phyloP scores from a whole-genome alignment of 129 eudicot genomes.

The Deinandra increscens region DNA sequence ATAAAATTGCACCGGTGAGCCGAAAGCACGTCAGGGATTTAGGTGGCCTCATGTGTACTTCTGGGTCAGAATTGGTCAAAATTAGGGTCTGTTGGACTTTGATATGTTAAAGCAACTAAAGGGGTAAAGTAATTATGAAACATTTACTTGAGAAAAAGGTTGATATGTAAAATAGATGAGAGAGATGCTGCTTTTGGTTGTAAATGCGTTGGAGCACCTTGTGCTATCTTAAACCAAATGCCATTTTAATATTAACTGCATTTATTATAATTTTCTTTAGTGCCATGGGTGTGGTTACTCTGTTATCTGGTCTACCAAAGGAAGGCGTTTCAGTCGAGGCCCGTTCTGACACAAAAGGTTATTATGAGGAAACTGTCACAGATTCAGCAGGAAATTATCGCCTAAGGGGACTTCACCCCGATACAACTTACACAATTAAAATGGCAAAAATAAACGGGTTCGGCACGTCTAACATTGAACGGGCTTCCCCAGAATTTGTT shows the following conservation, averaged over 20 bases:
- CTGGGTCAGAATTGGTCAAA: too few relatives aligned
- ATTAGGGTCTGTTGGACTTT: too few relatives aligned
- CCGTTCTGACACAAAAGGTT: constrained; percentile 81
- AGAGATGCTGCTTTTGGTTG: too few relatives aligned
- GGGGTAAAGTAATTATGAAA: too few relatives aligned
- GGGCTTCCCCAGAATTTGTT: constrained; percentile 87
- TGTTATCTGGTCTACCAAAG: constrained; percentile 87
- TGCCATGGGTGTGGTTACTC: constrained; percentile 84
- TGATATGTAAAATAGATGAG: too few relatives aligned
- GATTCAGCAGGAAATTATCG: constrained; percentile 89
- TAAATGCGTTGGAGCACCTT: too few relatives aligned
- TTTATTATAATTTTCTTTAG: constrained; percentile 33
- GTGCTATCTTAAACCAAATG: too few relatives aligned
- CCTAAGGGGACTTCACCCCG: constrained; percentile 85
- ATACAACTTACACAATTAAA: constrained; percentile 59
- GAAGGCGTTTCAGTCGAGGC: constrained; percentile 94
- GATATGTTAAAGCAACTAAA: too few relatives aligned
- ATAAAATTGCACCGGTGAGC: too few relatives aligned
- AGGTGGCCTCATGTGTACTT: too few relatives aligned
- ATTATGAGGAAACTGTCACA: constrained; percentile 81
- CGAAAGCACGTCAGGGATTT: too few relatives aligned
- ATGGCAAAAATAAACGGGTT: constrained; percentile 60
- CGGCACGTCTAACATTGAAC: constrained; percentile 58
- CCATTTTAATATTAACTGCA: background rate
- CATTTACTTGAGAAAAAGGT: too few relatives aligned